Percentiles rank a stretch among this genome's conserved stretches.
These are phyloP conservation scores for Aechmea fasciata DNA, from an alignment of 176 grass and related monocot genomes.

Conservation along the genomic window DNA sequence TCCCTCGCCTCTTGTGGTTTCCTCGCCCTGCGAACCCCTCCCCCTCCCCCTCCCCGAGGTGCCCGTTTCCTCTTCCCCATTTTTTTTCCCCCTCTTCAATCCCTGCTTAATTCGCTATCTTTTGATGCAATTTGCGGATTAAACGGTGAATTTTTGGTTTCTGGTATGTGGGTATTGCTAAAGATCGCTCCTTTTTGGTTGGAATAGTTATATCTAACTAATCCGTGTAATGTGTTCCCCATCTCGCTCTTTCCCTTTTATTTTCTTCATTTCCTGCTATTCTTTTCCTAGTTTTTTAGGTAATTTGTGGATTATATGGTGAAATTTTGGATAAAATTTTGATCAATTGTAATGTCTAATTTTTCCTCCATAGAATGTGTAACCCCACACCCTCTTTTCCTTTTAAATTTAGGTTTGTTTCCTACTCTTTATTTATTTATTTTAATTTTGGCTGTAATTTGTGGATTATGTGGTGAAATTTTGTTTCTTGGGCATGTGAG, in stretches of 20 bases:
- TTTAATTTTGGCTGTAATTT: no score
- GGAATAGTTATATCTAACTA: not conserved
- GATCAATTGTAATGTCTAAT: not conserved
- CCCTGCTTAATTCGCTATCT: not conserved
- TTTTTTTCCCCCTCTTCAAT: not conserved
- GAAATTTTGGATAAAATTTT: not conserved
- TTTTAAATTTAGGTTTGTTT: not conserved
- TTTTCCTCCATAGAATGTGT: not conserved
- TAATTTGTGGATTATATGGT: not conserved
- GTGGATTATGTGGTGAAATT: no score
- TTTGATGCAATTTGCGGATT: not conserved
- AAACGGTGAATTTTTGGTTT: not conserved
- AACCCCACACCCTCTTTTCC: not conserved
- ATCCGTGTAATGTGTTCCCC: no score
- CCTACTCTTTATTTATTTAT: no score
- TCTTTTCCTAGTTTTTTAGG: not conserved
- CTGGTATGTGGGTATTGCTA: not conserved
- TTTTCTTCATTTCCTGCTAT: not conserved
- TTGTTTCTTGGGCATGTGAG: no score
- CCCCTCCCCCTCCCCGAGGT: slow-evolving; percentile 26
- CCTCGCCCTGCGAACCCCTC: slow-evolving; percentile 58
- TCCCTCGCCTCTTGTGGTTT: slow-evolving; percentile 64
- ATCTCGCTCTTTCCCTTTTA: not conserved
- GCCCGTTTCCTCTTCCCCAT: not conserved
- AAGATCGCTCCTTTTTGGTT: not conserved